Conservation (phyloP, 257 asterid species). For the Vinca minor region DNA sequence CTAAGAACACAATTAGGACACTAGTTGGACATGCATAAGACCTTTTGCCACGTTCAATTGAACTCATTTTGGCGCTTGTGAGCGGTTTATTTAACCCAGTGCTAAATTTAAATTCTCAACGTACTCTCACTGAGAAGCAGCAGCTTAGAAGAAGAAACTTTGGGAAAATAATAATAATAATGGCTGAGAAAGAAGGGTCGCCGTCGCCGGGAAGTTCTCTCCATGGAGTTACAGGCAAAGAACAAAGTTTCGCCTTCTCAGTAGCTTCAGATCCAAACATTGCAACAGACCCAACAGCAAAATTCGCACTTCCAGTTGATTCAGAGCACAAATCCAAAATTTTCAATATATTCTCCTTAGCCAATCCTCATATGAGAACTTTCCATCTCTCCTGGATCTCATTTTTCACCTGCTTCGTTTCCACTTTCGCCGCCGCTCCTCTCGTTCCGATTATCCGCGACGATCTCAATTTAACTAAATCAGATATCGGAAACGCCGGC, state of each 20-base stretch:
- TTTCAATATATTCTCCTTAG: conserved; percentile 35
- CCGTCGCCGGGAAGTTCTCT: conserved; percentile 35
- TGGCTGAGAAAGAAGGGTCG: neutral
- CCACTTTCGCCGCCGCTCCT: conserved; percentile 60
- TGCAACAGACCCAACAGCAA: conserved; percentile 24
- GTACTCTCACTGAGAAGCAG: too few species aligned
- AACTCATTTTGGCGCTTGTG: too few species aligned
- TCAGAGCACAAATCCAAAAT: conserved; percentile 53
- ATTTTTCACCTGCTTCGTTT: too few species aligned
- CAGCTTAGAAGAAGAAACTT: too few species aligned
- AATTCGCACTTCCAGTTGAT: conserved; percentile 44
- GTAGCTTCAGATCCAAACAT: conserved; percentile 20
- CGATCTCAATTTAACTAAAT: conserved; percentile 37
- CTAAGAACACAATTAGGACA: too few species aligned
- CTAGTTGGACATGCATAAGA: too few species aligned
- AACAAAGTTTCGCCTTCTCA: conserved; percentile 40
- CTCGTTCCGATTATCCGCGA: conserved; percentile 56
- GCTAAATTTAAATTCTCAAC: too few species aligned
- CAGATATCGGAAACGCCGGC: conserved; percentile 50
- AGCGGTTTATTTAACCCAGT: too few species aligned
- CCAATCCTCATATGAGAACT: too few species aligned
- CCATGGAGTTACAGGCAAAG: conserved; percentile 56
- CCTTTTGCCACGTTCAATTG: too few species aligned
- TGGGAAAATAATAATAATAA: too few species aligned
- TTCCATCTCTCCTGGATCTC: too few species aligned